Conservation (phyloP, 352 stramenopile genomes). For the Pythium monospermum region DNA sequence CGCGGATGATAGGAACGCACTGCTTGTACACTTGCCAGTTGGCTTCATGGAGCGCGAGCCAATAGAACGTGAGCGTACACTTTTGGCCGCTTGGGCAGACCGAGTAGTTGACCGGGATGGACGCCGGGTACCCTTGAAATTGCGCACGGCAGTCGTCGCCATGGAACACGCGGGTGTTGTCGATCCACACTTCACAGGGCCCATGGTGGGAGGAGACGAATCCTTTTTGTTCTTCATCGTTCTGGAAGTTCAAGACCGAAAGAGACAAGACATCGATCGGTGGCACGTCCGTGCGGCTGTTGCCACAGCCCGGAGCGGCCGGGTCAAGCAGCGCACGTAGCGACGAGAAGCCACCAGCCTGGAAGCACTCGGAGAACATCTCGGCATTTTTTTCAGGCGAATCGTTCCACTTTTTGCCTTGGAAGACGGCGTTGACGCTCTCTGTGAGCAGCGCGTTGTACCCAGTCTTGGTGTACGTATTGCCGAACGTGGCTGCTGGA, state of each 20-base stretch:
- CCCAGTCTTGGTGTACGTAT: slow-evolving; percentile 28
- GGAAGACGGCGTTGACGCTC: slow-evolving; percentile 22
- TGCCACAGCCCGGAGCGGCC: slow-evolving; percentile 22
- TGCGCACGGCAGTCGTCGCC: slow-evolving; percentile 29
- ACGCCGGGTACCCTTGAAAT: slow-evolving; percentile 21
- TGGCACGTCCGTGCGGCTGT: slow-evolving; percentile 28
- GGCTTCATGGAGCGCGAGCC: slow-evolving; percentile 15
- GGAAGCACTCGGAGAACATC: slow-evolving; percentile 25
- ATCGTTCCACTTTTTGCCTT: slow-evolving; percentile 30
- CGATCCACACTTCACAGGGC: slow-evolving; percentile 38
- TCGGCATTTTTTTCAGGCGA: slow-evolving; percentile 26
- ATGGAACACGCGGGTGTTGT: slow-evolving; percentile 27
- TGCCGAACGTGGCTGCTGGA: slow-evolving; percentile 22
- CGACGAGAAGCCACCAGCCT: slow-evolving; percentile 9
- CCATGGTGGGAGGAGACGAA: slow-evolving; percentile 35
- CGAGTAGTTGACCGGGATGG: slow-evolving; percentile 26
- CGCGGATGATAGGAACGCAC: slow-evolving; percentile 2
- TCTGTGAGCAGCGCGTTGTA: slow-evolving; percentile 20
- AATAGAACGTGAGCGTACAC: slow-evolving; percentile 12
- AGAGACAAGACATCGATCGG: slow-evolving; percentile 23
- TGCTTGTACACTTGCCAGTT: slow-evolving; percentile 20
- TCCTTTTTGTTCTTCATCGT: slow-evolving; percentile 29
- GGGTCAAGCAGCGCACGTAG: slow-evolving; percentile 23
- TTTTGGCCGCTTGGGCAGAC: slow-evolving; percentile 17
- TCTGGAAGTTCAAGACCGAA: slow-evolving; percentile 26